Evolutionary conservation across 805 yeast species (phyloP), one percentile per base, ranked within the genome.

Genomic region (Clavispora phyllophila): DNA sequence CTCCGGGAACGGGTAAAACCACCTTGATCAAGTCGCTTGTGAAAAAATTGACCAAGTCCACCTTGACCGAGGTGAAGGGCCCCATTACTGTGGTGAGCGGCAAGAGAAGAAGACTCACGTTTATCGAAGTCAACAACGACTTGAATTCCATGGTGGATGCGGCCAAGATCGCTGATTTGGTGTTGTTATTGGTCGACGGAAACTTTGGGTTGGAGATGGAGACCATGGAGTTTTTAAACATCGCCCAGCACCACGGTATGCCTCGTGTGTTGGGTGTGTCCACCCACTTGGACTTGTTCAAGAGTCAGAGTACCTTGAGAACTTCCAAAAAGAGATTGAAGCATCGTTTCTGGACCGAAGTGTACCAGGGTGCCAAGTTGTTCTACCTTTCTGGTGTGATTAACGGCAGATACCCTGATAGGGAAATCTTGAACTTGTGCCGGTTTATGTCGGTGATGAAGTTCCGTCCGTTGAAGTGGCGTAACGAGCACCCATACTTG

Each of bases 191-290:
- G 75, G 81, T 93, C 46, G 99, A 93, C 69, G 98, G 99, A 45
- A 93, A 93, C 62, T 93, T 88, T 61, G 99, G 99, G 7, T 81
- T 93, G 46, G 99, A 93, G 70, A 93, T 93, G 99, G 99, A 93
- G 66, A 93, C 99, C 8, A 95, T 93, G 98, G 99, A 93, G 66
- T 93, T 93, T 58, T 73, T 93, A 49, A 95, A 93, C 58, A 78
- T 93, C 51, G 95, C 96, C 3, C 96, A 93, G 55, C 97, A 91
- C 59, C 99, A 93, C 63, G 99, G 99, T 65, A 93, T 93, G 90
- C 99, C 99, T 33, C 79, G 96, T 54, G 95, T 93, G 15, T 72
- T 93, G 36, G 99, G 98, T 51, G 86, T 93, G 9, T 85, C 96
- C 6, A 93, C 99, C 0, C 99, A 93, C 70, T 74, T 95, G 56